A percentile compares a stretch with the other conserved stretches of the same genome.
Conservation (phyloP, 495 filamentous ascomycete genomes). For the Aspergillus campestris region DNA sequence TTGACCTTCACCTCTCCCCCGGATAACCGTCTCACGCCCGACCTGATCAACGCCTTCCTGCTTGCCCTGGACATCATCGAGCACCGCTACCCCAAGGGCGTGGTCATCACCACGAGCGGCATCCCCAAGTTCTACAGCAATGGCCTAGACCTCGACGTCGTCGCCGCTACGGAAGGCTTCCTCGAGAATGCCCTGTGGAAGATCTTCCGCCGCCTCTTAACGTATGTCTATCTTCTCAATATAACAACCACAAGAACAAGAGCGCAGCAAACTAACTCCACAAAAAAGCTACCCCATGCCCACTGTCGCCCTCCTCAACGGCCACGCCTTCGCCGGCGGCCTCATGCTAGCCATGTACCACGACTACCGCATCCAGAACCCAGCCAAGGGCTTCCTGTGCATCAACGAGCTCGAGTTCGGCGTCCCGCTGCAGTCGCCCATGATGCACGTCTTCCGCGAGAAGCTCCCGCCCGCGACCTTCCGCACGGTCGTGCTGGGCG, state of each 20-base stretch:
- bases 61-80: slow-evolving; percentile 67
- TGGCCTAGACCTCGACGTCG: slow-evolving; percentile 60
- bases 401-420: slow-evolving; percentile 75
- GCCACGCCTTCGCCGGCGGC: slow-evolving; percentile 75
- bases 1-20: slow-evolving; percentile 61
- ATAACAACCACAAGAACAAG: slow-evolving; percentile 1
- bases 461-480: slow-evolving; percentile 51
- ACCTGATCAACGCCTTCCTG: slow-evolving; percentile 55
- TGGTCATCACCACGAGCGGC: slow-evolving; percentile 63
- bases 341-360: slow-evolving; percentile 78
- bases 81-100: slow-evolving; percentile 55
- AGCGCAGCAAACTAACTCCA: slow-evolving; percentile 1
- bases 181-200: slow-evolving; percentile 47
- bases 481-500: slow-evolving; percentile 59
- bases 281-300: slow-evolving; percentile 63
- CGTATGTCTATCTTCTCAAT: slow-evolving; percentile 28
- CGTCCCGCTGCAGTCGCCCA: slow-evolving; percentile 58
- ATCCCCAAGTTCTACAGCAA: slow-evolving; percentile 78
- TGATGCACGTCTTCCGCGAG: slow-evolving; percentile 64
- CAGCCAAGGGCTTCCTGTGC: slow-evolving; percentile 58
- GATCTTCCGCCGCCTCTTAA: slow-evolving; percentile 51
- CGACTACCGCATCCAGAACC: slow-evolving; percentile 72
- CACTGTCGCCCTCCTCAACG: slow-evolving; percentile 67
- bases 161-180: slow-evolving; percentile 42
- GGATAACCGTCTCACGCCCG: slow-evolving; percentile 66